phyloP scores from a whole-genome alignment of 1,139 yeast species.

The Suhomyces bokatorum region DNA sequence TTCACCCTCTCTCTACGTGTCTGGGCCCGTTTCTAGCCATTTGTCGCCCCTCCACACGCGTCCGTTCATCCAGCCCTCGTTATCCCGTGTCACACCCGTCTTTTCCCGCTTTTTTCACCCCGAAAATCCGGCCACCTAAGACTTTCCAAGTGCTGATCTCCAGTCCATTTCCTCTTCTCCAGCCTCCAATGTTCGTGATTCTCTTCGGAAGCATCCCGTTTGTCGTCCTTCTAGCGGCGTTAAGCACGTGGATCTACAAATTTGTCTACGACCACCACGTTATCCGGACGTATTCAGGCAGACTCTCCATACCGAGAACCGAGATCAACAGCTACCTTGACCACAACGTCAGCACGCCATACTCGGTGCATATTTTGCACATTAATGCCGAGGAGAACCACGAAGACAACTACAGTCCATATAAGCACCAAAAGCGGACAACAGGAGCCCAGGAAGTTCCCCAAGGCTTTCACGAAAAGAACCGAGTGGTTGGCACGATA shows the following conservation, averaged over 20 bases:
- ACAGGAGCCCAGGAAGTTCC: background rate
- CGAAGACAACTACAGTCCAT: conserved; percentile 25
- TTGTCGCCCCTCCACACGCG: too few relatives aligned
- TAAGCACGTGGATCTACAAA: conserved; percentile 24
- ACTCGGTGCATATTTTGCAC: conserved; percentile 20
- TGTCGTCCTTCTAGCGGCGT: conserved; percentile 16
- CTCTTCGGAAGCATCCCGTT: conserved; percentile 17
- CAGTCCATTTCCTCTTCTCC: background rate
- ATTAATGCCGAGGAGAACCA: conserved; percentile 21
- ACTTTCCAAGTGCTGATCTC: background rate
- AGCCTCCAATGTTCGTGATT: conserved; percentile 3
- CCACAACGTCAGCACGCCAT: conserved; percentile 6
- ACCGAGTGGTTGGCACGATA: conserved; percentile 24
- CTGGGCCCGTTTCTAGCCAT: too few relatives aligned
- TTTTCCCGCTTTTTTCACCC: background rate
- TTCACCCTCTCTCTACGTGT: too few relatives aligned
- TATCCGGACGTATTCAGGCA: conserved; percentile 26
- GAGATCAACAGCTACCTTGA: conserved; percentile 24
- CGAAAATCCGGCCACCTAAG: background rate
- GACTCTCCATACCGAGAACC: conserved; percentile 14
- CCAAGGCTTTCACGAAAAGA: background rate
- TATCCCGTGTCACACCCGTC: background rate
- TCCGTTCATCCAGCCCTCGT: background rate
- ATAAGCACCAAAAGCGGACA: conserved; percentile 12
- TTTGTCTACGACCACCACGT: conserved; percentile 29